Base-by-base conservation (phyloP, 1,284 basidiomycete species). In the Melampsora larici-populina region DNA sequence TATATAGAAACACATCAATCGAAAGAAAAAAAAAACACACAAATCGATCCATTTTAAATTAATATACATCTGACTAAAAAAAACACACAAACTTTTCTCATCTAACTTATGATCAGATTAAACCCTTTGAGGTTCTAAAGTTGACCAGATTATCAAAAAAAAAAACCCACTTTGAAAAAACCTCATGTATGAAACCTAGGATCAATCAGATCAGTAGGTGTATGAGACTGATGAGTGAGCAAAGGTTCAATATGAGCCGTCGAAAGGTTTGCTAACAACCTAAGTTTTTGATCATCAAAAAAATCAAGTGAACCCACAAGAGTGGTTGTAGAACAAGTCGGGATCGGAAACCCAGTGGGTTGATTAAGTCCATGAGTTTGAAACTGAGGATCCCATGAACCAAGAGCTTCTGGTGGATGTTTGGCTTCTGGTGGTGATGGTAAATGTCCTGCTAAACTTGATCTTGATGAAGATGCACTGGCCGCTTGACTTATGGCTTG, bases 191-290 rank as follows among this genome's bases (percentile, higher is more conserved):
- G 55, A 29, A 60, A 60, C 3, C 55, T 24, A 24, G 55, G 55
- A 15, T 60, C 55, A 9, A 60, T 60, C 15, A 60, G 29, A 24
- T 60, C 24, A 60, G 11, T 60, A 60, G 55, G 55, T 13, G n/a
- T 60, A 9, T 29, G 18, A 26, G 29, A 29, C 26, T 24, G 55
- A 60, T 60, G 55, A 60, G 8, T 60, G n/a, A 60, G 55, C 26
- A 29, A 15, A 60, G 55, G 55, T 24, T 60, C 55, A 60, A 60
- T 29, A 29, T 60, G 55, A 60, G 55, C 55, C 13, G 55, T 60
- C 55, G 55, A 60, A 29, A 60, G n/a, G 29, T 60, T 60, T 24
- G 55, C 55, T n/a, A 60, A 60, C 18, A 60, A 18, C 11, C n/a
- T 21, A 24, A 60, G 29, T 60, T 60, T 60, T 15, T 60, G n/a